A percentile compares a stretch with the other conserved stretches of the same genome.
These are phyloP conservation scores for Fusarium tricinctum DNA, from an alignment of 2,329 filamentous ascomycete genomes.

Conservation along the genomic window DNA sequence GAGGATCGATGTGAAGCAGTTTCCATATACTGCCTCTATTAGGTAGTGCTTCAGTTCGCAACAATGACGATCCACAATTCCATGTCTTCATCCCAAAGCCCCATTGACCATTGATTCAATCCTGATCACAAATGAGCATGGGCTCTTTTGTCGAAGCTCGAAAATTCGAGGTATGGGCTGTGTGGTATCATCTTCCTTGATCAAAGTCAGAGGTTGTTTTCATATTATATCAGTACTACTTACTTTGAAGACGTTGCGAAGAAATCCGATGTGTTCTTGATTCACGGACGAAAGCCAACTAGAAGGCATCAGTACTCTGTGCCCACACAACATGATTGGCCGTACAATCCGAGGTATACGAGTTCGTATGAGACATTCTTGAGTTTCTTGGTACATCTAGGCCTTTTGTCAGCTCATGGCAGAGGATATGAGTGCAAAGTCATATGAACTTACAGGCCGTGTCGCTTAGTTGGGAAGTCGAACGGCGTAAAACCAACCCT, in stretches of 20 bases:
- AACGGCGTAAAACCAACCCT: slow-evolving; percentile 73
- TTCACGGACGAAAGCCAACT: slow-evolving; percentile 20
- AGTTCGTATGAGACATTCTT: slow-evolving; percentile 10
- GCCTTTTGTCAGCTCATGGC: slow-evolving; percentile 17
- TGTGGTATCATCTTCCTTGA: neutral
- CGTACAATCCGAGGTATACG: slow-evolving; percentile 17
- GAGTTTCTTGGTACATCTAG: slow-evolving; percentile 20
- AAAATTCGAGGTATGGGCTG: neutral
- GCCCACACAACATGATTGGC: rapidly evolving
- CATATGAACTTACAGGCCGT: slow-evolving; percentile 25
- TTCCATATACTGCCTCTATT: slow-evolving; percentile 11
- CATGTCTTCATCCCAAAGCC: neutral
- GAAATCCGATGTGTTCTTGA: neutral
- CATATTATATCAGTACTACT: neutral
- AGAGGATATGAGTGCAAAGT: neutral
- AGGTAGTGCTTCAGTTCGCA: slow-evolving; percentile 10
- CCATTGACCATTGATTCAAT: neutral
- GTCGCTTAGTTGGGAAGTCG: slow-evolving; percentile 59
- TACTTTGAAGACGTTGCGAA: slow-evolving; percentile 17
- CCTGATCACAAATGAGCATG: neutral
- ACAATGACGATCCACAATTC: neutral
- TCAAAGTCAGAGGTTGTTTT: neutral
- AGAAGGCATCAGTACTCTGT: neutral
- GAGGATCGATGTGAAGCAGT: slow-evolving; percentile 6
- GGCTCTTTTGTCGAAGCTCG: neutral